Percentiles rank a stretch among this genome's conserved stretches.
These are phyloP conservation scores for Arachis stenosperma DNA, from an alignment of 306 rosid species.

Conservation along the genomic window DNA sequence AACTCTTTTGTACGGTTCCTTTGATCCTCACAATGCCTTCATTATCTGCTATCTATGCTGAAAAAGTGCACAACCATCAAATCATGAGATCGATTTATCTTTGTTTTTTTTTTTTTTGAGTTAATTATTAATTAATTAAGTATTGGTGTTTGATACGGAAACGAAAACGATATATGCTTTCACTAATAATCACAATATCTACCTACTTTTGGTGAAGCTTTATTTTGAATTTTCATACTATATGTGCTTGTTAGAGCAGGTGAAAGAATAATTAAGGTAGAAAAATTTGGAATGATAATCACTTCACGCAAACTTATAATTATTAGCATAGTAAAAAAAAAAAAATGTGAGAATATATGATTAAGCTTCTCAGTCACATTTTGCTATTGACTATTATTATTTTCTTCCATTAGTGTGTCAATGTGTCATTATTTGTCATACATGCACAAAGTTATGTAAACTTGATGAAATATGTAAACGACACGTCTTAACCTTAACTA, in stretches of 20 bases:
- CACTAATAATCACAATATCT: no score
- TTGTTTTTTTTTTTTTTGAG: not conserved
- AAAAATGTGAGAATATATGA: not conserved
- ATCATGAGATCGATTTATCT: conserved; percentile 20
- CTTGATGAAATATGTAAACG: not conserved
- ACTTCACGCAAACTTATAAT: not conserved
- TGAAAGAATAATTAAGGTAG: no score
- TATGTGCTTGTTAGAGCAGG: no score
- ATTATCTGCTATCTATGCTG: not conserved
- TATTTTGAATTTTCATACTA: no score
- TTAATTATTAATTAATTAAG: no score
- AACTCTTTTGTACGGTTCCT: conserved; percentile 21
- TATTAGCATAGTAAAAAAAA: no score
- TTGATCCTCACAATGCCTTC: conserved; percentile 9
- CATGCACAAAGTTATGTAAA: not conserved
- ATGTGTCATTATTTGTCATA: not conserved
- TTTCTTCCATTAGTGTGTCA: not conserved
- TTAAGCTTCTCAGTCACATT: not conserved
- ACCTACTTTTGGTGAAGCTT: no score
- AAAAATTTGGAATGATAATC: not conserved
- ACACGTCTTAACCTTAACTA: not conserved
- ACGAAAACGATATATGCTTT: not conserved
- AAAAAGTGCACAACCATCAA: conserved; percentile 29
- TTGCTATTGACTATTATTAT: no score
- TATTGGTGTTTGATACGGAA: no score